phyloP scores from a whole-genome alignment of 2,329 filamentous ascomycete genomes.

The Zasmidium angulare region DNA sequence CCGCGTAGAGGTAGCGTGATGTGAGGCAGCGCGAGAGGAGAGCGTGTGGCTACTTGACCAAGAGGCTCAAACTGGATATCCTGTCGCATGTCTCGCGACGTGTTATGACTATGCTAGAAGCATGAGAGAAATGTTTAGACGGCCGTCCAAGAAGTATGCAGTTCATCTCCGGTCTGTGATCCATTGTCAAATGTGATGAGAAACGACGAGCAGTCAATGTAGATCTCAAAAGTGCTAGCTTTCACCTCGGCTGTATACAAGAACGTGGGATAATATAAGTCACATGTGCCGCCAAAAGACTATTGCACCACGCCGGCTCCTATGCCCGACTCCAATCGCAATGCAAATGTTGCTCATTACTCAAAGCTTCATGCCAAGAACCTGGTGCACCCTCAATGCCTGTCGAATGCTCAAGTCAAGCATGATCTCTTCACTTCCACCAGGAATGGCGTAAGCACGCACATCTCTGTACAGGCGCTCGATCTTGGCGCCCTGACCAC shows the following conservation, averaged over 20 bases:
- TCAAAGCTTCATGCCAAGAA: slow-evolving; percentile 93
- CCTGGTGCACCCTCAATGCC: slow-evolving; percentile 82
- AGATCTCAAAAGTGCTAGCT: not conserved
- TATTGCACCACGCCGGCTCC: not conserved
- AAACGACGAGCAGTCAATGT: too few species aligned
- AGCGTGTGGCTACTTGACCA: not conserved
- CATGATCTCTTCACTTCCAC: slow-evolving; percentile 98
- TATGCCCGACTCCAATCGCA: slow-evolving; percentile 7
- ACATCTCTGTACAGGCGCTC: slow-evolving; percentile 95
- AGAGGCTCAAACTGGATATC: not conserved
- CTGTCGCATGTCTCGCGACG: not conserved
- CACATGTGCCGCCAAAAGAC: slow-evolving; percentile 2
- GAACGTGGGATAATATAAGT: slow-evolving; percentile 1
- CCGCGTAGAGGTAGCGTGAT: slow-evolving; percentile 65
- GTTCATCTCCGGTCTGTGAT: too few species aligned
- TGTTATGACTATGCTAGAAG: not conserved
- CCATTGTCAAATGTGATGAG: too few species aligned
- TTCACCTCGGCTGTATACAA: not conserved
- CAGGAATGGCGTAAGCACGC: slow-evolving; percentile 89
- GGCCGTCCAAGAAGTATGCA: not conserved
- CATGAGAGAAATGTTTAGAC: not conserved
- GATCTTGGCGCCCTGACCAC: slow-evolving; percentile 92
- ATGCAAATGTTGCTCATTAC: not conserved
- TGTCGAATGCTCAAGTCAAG: slow-evolving; percentile 92
- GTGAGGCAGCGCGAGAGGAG: slow-evolving; percentile 10